These are phyloP conservation scores for Viola pubescens DNA, from an alignment of 441 rosid genomes.

Conservation along the genomic window DNA sequence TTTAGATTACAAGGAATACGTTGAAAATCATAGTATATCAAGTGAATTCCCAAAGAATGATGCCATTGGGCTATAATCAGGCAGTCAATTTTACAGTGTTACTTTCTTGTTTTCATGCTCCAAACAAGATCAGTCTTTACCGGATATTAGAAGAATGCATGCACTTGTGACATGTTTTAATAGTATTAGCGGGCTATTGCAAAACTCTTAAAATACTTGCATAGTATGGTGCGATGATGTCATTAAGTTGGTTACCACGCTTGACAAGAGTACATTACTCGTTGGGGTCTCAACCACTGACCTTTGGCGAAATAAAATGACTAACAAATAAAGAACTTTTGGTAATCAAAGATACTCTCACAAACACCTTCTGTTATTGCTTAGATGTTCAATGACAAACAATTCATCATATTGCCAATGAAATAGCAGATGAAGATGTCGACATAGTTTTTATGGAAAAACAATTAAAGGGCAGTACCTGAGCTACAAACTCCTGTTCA, in stretches of 20 bases:
- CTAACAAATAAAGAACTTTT: neutral
- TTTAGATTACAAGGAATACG: neutral
- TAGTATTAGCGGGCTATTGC: too few species aligned
- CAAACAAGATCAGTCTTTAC: neutral
- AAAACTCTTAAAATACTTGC: too few species aligned
- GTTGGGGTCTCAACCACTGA: neutral
- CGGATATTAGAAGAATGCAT: neutral
- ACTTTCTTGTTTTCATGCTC: too few species aligned
- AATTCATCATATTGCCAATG: neutral
- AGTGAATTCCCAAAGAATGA: neutral
- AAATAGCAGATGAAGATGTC: conserved; percentile 1
- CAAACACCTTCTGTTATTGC: conserved; percentile 1
- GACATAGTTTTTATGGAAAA: neutral
- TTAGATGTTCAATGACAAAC: neutral
- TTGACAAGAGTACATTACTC: neutral
- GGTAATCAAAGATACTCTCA: conserved; percentile 3
- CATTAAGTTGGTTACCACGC: too few species aligned
- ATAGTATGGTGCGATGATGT: too few species aligned
- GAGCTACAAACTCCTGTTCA: conserved; percentile 65
- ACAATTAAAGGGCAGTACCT: conserved; percentile 36
- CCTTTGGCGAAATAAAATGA: neutral
- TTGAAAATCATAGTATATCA: neutral
- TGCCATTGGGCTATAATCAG: neutral
- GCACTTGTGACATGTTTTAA: too few species aligned
- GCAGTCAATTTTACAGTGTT: too few species aligned